Evolutionary conservation across 192 early-diverging fungal species (phyloP).

Genomic region (Lunasporangiospora selenospora): DNA sequence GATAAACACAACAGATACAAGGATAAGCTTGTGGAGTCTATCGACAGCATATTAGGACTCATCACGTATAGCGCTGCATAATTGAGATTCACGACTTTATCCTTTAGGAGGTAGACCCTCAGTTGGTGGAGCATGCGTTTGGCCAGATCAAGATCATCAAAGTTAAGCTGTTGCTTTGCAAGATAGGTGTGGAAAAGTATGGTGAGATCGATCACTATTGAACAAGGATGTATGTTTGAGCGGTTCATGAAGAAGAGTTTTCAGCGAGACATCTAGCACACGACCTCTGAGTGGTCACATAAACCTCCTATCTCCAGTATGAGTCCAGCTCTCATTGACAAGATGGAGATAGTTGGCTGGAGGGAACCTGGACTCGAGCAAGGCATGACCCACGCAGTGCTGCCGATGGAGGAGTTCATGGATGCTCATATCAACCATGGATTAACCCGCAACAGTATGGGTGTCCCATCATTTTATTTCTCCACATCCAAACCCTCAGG

Average conservation of each 20-base stretch:
- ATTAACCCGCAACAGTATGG: neutral
- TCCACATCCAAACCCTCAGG: neutral
- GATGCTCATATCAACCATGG: conserved; percentile 1
- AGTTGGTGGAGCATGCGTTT: conserved; percentile 17
- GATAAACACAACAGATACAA: neutral
- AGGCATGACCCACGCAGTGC: neutral
- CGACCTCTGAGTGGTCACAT: conserved; percentile 1
- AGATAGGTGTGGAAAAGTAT: conserved; percentile 19
- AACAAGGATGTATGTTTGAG: conserved; percentile 7
- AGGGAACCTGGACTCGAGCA: neutral
- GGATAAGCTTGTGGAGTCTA: no score
- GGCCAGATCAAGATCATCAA: conserved; percentile 21
- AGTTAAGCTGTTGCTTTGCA: conserved; percentile 7
- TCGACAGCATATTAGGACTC: no score
- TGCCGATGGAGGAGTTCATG: conserved; percentile 1
- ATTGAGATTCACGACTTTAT: neutral
- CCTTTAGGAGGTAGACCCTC: neutral
- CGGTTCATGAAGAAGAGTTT: neutral
- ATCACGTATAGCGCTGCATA: no score
- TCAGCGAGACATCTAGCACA: conserved; percentile 1
- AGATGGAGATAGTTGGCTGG: neutral
- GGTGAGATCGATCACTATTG: neutral
- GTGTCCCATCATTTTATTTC: neutral
- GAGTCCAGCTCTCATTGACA: neutral
- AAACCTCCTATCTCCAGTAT: neutral